Percentiles rank a stretch among this genome's conserved stretches.
Conservation (phyloP, 2,329 filamentous ascomycete genomes). For the Aspergillus sp. region DNA sequence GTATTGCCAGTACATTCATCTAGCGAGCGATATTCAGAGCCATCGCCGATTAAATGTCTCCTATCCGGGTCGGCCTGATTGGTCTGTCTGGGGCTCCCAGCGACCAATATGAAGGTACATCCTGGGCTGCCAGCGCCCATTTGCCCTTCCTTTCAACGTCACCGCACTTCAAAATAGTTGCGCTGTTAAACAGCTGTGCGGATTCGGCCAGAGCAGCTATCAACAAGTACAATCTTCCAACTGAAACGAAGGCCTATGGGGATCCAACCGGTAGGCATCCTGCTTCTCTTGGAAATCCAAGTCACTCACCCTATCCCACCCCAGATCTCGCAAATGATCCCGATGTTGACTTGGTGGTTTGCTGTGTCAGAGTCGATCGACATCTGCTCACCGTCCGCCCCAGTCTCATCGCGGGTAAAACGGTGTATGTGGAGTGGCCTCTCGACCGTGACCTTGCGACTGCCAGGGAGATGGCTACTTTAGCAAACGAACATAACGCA, state of each 20-base stretch:
- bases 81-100: constrained; percentile 6
- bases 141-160: constrained; percentile 8
- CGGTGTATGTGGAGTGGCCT: constrained; percentile 59
- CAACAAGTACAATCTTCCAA: constrained; percentile 41
- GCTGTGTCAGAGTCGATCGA: constrained; percentile 52
- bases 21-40: neutral
- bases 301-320: neutral
- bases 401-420: constrained; percentile 53
- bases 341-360: constrained; percentile 54
- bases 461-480: constrained; percentile 42
- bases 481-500: constrained; percentile 33
- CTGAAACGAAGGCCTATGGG: constrained; percentile 50
- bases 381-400: constrained; percentile 50
- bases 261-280: constrained; percentile 36
- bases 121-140: constrained; percentile 10
- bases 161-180: constrained; percentile 8
- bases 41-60: neutral
- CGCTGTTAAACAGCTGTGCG: constrained; percentile 10
- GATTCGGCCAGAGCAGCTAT: constrained; percentile 11
- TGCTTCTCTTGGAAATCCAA: neutral
- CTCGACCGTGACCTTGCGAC: constrained; percentile 47
- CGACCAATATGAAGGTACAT: constrained; percentile 7
- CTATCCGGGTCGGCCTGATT: constrained; percentile 12
- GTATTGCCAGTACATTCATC: neutral
- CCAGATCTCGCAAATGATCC: constrained; percentile 48